phyloP scores from a whole-genome alignment of 1,284 basidiomycete genomes.

The Inonotus hispidus region DNA sequence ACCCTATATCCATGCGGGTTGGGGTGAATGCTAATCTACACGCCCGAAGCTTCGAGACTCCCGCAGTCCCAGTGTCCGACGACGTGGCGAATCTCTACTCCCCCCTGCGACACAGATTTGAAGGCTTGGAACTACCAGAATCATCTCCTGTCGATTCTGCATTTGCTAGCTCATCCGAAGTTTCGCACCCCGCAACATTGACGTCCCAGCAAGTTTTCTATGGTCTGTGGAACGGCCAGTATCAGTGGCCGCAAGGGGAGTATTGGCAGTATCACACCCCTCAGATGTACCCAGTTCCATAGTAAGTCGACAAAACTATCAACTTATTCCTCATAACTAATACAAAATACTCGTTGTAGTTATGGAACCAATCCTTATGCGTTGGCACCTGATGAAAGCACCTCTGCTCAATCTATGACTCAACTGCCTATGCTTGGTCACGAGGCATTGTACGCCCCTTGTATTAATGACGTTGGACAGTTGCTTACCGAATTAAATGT shows the following conservation, averaged over 20 bases:
- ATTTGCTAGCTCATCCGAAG: not conserved
- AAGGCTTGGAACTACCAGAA: not conserved
- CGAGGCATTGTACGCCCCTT: not conserved
- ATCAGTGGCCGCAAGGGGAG: not conserved
- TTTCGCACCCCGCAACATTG: not conserved
- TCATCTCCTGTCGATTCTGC: not conserved
- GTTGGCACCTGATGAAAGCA: too few species aligned
- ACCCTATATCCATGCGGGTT: not conserved
- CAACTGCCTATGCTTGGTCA: not conserved
- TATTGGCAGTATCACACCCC: not conserved
- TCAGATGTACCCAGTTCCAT: not conserved
- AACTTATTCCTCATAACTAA: too few species aligned
- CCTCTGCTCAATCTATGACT: too few species aligned
- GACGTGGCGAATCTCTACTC: not conserved
- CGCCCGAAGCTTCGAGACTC: too few species aligned
- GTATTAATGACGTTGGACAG: not conserved
- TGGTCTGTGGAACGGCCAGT: not conserved
- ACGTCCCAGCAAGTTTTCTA: not conserved
- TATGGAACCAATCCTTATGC: too few species aligned
- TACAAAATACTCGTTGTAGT: too few species aligned
- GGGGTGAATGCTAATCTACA: too few species aligned
- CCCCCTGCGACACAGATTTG: not conserved
- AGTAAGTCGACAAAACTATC: not conserved
- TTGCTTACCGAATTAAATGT: too few species aligned
- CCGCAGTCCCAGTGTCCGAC: too few species aligned